These are phyloP conservation scores for Metschnikowia matae DNA, from an alignment of 805 yeast genomes.

Conservation along the genomic window DNA sequence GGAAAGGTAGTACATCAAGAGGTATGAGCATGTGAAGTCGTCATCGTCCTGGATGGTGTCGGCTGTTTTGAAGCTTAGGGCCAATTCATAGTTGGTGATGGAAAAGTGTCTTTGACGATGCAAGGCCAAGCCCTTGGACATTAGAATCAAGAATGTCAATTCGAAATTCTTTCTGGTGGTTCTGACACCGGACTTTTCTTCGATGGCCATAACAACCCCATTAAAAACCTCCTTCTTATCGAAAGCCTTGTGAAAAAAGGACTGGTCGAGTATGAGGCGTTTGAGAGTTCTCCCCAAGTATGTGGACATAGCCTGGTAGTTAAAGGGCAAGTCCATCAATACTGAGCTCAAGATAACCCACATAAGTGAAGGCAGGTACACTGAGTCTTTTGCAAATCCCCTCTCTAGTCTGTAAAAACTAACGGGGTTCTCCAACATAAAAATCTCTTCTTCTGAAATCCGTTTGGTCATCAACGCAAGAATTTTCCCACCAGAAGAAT, in stretches of 20 bases:
- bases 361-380: slow-evolving; percentile 44
- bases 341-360: slow-evolving; percentile 35
- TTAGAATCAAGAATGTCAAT: slow-evolving; percentile 42
- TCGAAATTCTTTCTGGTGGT: slow-evolving; percentile 48
- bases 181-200: slow-evolving; percentile 34
- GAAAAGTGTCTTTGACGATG: slow-evolving; percentile 54
- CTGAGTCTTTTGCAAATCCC: slow-evolving; percentile 45
- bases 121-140: slow-evolving; percentile 55
- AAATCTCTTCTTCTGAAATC: slow-evolving; percentile 20
- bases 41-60: background rate
- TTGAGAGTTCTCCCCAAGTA: slow-evolving; percentile 26
- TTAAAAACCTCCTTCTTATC: slow-evolving; percentile 38
- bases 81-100: slow-evolving; percentile 13
- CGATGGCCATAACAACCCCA: slow-evolving; percentile 40
- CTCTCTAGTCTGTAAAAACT: slow-evolving; percentile 46
- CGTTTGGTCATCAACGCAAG: slow-evolving; percentile 25
- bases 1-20: slow-evolving; percentile 33
- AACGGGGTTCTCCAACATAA: slow-evolving; percentile 37
- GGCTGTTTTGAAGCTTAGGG: background rate
- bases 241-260: slow-evolving; percentile 27
- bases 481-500: slow-evolving; percentile 39
- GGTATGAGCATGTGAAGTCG: slow-evolving; percentile 14
- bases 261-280: slow-evolving; percentile 22
- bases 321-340: slow-evolving; percentile 10
- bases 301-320: slow-evolving; percentile 14